phyloP scores from a whole-genome alignment of 2,329 filamentous ascomycete genomes.

The Onygenales sp. region DNA sequence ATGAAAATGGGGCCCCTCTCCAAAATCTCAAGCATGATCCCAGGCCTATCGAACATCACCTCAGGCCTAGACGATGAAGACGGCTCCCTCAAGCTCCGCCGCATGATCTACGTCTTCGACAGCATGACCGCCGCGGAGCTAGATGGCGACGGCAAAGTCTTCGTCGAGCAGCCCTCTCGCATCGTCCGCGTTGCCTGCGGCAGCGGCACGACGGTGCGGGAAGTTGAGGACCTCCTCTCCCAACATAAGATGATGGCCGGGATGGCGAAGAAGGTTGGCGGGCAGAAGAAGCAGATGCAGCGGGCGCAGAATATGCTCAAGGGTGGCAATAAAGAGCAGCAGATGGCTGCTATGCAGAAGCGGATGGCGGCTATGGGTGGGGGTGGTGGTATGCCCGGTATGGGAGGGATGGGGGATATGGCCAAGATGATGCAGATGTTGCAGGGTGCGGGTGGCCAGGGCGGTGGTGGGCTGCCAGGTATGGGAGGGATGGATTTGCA shows the following conservation, averaged over 20 bases:
- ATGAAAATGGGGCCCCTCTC: conserved; percentile 99
- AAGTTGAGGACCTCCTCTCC: conserved; percentile 94
- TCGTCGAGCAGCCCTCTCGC: conserved; percentile 81
- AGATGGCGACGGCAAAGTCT: conserved; percentile 88
- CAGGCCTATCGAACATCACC: conserved; percentile 87
- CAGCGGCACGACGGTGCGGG: conserved; percentile 79
- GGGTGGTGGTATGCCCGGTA: conserved; percentile 50
- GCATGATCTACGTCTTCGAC: conserved; percentile 99
- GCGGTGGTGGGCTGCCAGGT: conserved; percentile 50
- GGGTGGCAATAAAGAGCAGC: conserved; percentile 82
- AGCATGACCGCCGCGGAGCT: conserved; percentile 96
- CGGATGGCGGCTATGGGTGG: conserved; percentile 87
- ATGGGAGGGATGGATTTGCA: conserved; percentile 51
- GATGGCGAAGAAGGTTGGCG: conserved; percentile 99
- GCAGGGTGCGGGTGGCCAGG: conserved; percentile 62
- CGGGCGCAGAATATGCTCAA: conserved; percentile 84
- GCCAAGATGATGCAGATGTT: conserved; percentile 98
- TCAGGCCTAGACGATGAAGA: conserved; percentile 95
- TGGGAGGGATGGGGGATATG: conserved; percentile 65
- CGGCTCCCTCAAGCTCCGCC: conserved; percentile 82
- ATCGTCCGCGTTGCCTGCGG: conserved; percentile 89
- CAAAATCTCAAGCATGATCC: conserved; percentile 98
- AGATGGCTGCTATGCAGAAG: conserved; percentile 96
- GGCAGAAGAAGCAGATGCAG: conserved; percentile 96
- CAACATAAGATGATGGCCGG: conserved; percentile 98